Conservation (phyloP, 2,329 filamentous ascomycete genomes). For the Leptographium wingfieldii region DNA sequence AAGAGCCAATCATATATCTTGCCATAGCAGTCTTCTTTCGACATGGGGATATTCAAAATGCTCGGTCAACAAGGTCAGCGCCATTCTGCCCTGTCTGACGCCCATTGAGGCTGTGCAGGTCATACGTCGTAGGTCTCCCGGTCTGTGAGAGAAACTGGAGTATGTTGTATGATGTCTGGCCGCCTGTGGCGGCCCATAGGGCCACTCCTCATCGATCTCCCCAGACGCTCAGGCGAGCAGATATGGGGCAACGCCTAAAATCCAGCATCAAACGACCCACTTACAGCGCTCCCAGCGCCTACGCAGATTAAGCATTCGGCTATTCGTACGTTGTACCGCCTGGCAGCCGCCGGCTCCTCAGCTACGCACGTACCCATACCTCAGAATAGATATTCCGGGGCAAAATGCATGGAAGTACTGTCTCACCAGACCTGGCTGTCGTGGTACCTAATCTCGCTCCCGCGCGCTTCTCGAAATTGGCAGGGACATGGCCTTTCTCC, state of each 20-base stretch:
- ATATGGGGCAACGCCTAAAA: neutral
- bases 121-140: neutral
- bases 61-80: neutral
- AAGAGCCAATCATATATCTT: neutral
- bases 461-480: slow-evolving; percentile 6
- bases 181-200: neutral
- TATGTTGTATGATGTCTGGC: neutral
- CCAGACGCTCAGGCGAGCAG: no score
- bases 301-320: neutral
- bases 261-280: neutral
- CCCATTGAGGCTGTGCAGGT: slow-evolving; percentile 7
- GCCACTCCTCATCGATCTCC: neutral
- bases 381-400: neutral
- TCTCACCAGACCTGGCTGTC: neutral
- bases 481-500: neutral
- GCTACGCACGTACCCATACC: neutral
- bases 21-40: neutral
- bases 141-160: neutral
- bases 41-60: neutral
- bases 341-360: neutral
- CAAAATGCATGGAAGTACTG: neutral
- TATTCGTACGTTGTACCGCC: neutral
- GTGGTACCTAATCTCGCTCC: neutral
- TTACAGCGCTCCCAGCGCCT: slow-evolving; percentile 2
- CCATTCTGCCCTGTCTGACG: neutral